These are phyloP conservation scores for Agroathelia rolfsii DNA, from an alignment of 1,284 basidiomycete species.

Conservation along the genomic window DNA sequence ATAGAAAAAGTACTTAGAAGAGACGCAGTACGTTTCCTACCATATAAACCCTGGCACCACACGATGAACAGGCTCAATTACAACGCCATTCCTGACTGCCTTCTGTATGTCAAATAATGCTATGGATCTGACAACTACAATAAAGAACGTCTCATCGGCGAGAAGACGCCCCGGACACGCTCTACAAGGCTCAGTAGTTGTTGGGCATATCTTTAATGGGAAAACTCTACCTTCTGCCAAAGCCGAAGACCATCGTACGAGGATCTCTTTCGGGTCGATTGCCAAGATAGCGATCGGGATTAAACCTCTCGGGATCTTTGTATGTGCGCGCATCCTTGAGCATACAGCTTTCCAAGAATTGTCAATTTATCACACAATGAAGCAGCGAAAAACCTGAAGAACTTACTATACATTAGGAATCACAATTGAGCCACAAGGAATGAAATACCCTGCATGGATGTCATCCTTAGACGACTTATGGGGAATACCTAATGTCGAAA, in stretches of 20 bases:
- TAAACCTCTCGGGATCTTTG: slow-evolving; percentile 13
- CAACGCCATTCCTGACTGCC: no score
- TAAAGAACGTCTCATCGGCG: slow-evolving; percentile 47
- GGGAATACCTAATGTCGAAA: slow-evolving; percentile 37
- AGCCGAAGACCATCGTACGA: slow-evolving; percentile 44
- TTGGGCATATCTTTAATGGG: no score
- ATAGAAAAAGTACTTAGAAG: no score
- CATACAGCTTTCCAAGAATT: slow-evolving; percentile 41
- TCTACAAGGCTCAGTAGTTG: no score
- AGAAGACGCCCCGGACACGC: slow-evolving; percentile 42
- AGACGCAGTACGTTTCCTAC: no score
- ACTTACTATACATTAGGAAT: slow-evolving; percentile 39
- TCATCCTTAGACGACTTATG: slow-evolving; percentile 47
- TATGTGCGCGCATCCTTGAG: slow-evolving; percentile 38
- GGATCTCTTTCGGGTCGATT: slow-evolving; percentile 41
- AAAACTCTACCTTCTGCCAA: slow-evolving; percentile 56
- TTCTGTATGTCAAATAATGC: slow-evolving; percentile 35
- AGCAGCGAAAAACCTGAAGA: no score
- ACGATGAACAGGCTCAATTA: slow-evolving; percentile 41
- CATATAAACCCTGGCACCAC: no score
- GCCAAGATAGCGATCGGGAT: slow-evolving; percentile 16
- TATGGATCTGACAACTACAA: slow-evolving; percentile 41
- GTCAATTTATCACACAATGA: slow-evolving; percentile 7
- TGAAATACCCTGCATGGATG: slow-evolving; percentile 38
- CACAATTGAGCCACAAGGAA: slow-evolving; percentile 40